A percentile compares a stretch with the other conserved stretches of the same genome.
These are phyloP conservation scores for Backusella parvicylindrica DNA, from an alignment of 192 early-diverging fungal species.

Conservation along the genomic window DNA sequence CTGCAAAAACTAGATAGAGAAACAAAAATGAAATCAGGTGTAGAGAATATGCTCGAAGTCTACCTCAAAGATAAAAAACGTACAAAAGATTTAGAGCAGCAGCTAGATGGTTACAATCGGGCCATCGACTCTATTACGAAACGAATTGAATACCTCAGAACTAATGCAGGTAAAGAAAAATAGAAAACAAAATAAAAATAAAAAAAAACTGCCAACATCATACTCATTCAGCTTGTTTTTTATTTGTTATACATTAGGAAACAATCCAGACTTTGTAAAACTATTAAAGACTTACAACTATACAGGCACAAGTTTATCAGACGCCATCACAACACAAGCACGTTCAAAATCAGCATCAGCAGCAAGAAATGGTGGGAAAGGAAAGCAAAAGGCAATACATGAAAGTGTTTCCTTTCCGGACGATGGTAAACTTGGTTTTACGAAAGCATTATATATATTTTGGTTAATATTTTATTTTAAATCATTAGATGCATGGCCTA, in stretches of 20 bases:
- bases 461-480: not conserved
- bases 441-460: not conserved
- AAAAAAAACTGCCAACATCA: not conserved
- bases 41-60: conserved; percentile 43
- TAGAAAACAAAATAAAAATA: conserved; percentile 1
- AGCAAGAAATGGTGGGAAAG: conserved; percentile 18
- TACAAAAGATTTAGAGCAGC: conserved; percentile 34
- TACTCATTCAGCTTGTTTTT: not conserved
- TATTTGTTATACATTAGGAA: conserved; percentile 6
- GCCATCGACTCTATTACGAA: conserved; percentile 28
- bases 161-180: conserved; percentile 13
- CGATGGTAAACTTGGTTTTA: conserved; percentile 23
- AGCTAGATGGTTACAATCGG: conserved; percentile 24
- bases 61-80: conserved; percentile 34
- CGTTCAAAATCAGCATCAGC: conserved; percentile 11
- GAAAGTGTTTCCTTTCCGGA: conserved; percentile 31
- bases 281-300: conserved; percentile 17
- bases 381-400: conserved; percentile 22
- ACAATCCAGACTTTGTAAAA: conserved; percentile 7
- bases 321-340: conserved; percentile 56
- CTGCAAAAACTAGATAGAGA: conserved; percentile 29
- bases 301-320: conserved; percentile 76
- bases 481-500: conserved; percentile 22
- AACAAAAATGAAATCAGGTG: conserved; percentile 36
- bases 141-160: conserved; percentile 26